phyloP scores from a whole-genome alignment of 225 moss, liverwort and hornwort genomes.

The Bryum argenteum region DNA sequence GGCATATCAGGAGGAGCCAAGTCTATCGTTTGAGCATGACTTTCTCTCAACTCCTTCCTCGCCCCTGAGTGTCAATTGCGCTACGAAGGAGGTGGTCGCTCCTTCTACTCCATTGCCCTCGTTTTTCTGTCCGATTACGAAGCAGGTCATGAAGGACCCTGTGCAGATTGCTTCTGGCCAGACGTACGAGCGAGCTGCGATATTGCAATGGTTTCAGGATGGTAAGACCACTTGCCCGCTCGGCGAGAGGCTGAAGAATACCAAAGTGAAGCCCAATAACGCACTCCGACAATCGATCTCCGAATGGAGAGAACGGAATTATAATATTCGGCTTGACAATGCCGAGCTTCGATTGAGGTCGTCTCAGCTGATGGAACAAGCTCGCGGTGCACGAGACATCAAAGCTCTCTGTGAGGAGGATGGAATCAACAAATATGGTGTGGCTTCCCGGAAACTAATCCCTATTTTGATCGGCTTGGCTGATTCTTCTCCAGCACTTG shows the following conservation, averaged over 20 bases:
- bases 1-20: slow-evolving; percentile 41
- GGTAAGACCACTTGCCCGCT: slow-evolving; percentile 77
- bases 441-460: slow-evolving; percentile 68
- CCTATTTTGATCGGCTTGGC: slow-evolving; percentile 67
- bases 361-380: slow-evolving; percentile 56
- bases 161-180: slow-evolving; percentile 89
- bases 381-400: slow-evolving; percentile 63
- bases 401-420: slow-evolving; percentile 75
- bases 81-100: slow-evolving; percentile 46
- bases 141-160: slow-evolving; percentile 84
- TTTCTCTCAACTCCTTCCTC: slow-evolving; percentile 33
- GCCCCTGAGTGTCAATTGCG: slow-evolving; percentile 33
- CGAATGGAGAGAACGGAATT: slow-evolving; percentile 82
- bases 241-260: slow-evolving; percentile 81
- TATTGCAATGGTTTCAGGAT: slow-evolving; percentile 74
- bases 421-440: slow-evolving; percentile 74
- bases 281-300: slow-evolving; percentile 79
- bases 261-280: slow-evolving; percentile 73
- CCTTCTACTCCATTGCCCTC: slow-evolving; percentile 74
- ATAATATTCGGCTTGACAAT: slow-evolving; percentile 66
- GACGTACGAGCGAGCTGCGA: slow-evolving; percentile 77
- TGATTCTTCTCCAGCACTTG: slow-evolving; percentile 41
- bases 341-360: slow-evolving; percentile 67
- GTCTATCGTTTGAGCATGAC: slow-evolving; percentile 23
- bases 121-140: slow-evolving; percentile 85